Conservation (phyloP, 371 early-diverging fungal species). For the Rhizomucor pusillus region DNA sequence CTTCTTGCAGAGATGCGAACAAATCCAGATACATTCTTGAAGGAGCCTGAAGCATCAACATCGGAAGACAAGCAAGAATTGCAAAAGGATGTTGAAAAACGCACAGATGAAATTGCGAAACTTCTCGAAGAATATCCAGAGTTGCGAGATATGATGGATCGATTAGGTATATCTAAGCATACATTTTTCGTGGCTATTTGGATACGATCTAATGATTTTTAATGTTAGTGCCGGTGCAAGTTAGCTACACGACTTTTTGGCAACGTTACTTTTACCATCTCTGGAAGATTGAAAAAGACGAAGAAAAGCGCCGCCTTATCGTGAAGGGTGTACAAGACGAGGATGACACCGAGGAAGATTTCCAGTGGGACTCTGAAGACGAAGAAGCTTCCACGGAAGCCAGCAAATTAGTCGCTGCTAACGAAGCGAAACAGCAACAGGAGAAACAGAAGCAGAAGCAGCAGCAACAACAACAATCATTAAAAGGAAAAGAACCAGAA, state of each 20-base stretch:
- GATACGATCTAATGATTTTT: background rate
- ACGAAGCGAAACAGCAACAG: too few species aligned
- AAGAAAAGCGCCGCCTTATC: conserved; percentile 42
- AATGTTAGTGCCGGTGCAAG: conserved; percentile 42
- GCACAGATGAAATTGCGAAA: conserved; percentile 43
- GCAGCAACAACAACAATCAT: too few species aligned
- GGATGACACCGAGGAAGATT: conserved; percentile 38
- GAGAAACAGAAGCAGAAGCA: too few species aligned
- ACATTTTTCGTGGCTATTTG: background rate
- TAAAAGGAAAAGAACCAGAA: too few species aligned
- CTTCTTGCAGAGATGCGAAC: conserved; percentile 38
- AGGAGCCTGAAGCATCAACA: conserved; percentile 16
- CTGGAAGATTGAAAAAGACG: conserved; percentile 45
- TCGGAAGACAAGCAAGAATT: conserved; percentile 22
- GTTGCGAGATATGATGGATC: conserved; percentile 43
- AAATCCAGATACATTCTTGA: conserved; percentile 30
- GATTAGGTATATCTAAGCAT: conserved; percentile 30
- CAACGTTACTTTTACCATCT: conserved; percentile 46
- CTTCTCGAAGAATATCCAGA: conserved; percentile 34
- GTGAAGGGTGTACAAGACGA: conserved; percentile 19
- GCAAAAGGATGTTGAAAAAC: conserved; percentile 36
- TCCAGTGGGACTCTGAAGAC: conserved; percentile 52
- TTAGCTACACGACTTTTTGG: conserved; percentile 45
- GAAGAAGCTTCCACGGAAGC: too few species aligned
- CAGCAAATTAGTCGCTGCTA: too few species aligned